Evolutionary conservation across 225 moss, liverwort and hornwort species (phyloP).

Genomic region (Lunularia cruciata): DNA sequence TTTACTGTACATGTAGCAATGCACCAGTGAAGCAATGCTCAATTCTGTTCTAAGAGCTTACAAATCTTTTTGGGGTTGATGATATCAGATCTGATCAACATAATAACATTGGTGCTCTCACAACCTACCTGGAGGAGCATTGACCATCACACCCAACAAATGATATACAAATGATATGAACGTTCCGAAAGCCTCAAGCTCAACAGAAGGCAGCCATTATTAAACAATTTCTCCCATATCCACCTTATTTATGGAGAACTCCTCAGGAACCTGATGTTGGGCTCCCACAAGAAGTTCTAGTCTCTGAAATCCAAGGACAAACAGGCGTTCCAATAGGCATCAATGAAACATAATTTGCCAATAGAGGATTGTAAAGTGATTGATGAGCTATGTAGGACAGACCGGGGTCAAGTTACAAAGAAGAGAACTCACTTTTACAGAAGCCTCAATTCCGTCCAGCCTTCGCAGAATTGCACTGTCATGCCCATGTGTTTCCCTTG

Average conservation of each 20-base stretch:
- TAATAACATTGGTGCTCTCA: background rate
- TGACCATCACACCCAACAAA: background rate
- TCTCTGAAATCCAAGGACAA: conserved; percentile 27
- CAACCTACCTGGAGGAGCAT: conserved; percentile 1
- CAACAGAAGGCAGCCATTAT: background rate
- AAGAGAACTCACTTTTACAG: conserved; percentile 43
- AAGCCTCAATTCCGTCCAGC: conserved; percentile 54
- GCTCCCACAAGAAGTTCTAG: conserved; percentile 34
- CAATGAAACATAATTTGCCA: background rate
- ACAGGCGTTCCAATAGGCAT: background rate
- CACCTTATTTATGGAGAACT: background rate
- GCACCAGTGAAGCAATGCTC: background rate
- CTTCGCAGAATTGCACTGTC: conserved; percentile 41
- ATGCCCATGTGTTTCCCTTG: background rate
- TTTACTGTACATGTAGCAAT: conserved; percentile 1
- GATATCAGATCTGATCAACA: background rate
- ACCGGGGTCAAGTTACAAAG: background rate
- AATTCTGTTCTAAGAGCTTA: background rate
- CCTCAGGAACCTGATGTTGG: conserved; percentile 17
- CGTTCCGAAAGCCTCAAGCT: background rate
- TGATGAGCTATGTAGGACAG: too few species aligned
- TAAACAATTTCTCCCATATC: conserved; percentile 17
- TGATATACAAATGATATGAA: background rate
- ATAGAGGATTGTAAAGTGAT: background rate
- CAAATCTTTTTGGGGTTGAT: background rate